A percentile compares a stretch with the other conserved stretches of the same genome.
phyloP scores from a whole-genome alignment of 129 eudicot genomes.

The Flaveria bidentis region DNA sequence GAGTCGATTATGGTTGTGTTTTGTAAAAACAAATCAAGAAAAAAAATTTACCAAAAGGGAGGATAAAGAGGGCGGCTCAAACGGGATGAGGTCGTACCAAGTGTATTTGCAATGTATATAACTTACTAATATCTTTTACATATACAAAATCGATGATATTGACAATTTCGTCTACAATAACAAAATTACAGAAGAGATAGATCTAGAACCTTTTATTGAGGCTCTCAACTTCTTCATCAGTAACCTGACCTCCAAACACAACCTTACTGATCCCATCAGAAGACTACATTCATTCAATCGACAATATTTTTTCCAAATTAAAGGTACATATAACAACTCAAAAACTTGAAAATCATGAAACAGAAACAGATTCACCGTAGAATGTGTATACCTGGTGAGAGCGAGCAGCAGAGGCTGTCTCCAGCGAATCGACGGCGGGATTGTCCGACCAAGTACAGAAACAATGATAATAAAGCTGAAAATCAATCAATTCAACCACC shows the following conservation, averaged over 20 bases:
- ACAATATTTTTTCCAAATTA: not conserved
- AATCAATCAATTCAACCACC: too few species aligned
- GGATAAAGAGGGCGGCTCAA: not conserved
- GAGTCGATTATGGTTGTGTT: not conserved
- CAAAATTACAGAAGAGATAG: slow-evolving; percentile 37
- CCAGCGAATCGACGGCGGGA: slow-evolving; percentile 45
- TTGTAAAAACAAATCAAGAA: not conserved
- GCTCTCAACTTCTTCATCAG: slow-evolving; percentile 92
- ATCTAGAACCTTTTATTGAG: slow-evolving; percentile 81
- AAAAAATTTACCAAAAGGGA: not conserved
- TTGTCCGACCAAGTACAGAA: slow-evolving; percentile 93
- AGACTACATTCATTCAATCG: slow-evolving; percentile 48
- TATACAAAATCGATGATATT: too few species aligned
- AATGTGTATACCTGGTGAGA: slow-evolving; percentile 58
- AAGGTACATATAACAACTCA: too few species aligned
- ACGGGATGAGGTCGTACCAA: not conserved
- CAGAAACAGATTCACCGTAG: too few species aligned
- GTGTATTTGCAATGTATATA: not conserved
- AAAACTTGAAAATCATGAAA: too few species aligned
- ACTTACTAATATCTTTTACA: too few species aligned
- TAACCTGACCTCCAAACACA: slow-evolving; percentile 96
- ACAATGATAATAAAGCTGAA: too few species aligned
- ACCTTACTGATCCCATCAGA: slow-evolving; percentile 97
- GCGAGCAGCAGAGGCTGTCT: slow-evolving; percentile 29
- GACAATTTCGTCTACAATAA: not conserved